Percentiles rank a stretch among this genome's conserved stretches.
Evolutionary conservation across 768 basidiomycete genomes (phyloP).

Genomic region (Phlegmacium glaucopus): DNA sequence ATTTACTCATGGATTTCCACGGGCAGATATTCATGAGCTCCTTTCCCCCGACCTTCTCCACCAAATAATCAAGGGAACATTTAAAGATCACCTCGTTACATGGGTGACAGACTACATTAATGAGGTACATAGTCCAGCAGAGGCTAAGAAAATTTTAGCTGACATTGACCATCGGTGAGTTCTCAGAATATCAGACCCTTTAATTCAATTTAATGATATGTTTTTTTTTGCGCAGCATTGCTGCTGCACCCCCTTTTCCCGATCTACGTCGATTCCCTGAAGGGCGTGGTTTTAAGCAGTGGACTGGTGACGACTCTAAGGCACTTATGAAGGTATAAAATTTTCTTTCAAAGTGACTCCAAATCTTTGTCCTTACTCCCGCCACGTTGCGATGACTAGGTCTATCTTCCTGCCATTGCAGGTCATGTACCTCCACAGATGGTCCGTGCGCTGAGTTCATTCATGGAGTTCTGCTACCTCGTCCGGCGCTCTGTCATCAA

Average conservation of each 20-base stretch:
- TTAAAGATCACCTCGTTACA: background rate
- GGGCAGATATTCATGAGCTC: background rate
- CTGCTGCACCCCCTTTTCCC: background rate
- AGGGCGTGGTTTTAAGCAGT: constrained; percentile 24
- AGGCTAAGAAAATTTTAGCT: background rate
- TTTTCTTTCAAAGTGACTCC: background rate
- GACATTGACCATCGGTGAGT: background rate
- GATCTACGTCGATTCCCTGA: constrained; percentile 18
- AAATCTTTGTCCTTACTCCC: background rate
- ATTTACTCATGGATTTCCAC: background rate
- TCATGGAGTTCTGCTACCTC: constrained; percentile 30
- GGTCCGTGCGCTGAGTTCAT: constrained; percentile 18
- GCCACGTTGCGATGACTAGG: constrained; percentile 10
- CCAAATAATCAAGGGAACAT: background rate
- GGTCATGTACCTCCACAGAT: constrained; percentile 28
- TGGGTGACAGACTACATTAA: background rate
- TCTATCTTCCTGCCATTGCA: constrained; percentile 27
- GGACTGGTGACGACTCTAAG: constrained; percentile 32
- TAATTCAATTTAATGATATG: background rate
- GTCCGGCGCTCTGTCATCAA: constrained; percentile 20
- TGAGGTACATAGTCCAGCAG: background rate
- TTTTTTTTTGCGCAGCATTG: background rate
- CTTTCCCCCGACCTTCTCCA: background rate
- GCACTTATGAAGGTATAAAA: constrained; percentile 32
- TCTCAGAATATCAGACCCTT: background rate